Conservation (phyloP, 2,329 filamentous ascomycete species). For the Venturiaceae sp. region DNA sequence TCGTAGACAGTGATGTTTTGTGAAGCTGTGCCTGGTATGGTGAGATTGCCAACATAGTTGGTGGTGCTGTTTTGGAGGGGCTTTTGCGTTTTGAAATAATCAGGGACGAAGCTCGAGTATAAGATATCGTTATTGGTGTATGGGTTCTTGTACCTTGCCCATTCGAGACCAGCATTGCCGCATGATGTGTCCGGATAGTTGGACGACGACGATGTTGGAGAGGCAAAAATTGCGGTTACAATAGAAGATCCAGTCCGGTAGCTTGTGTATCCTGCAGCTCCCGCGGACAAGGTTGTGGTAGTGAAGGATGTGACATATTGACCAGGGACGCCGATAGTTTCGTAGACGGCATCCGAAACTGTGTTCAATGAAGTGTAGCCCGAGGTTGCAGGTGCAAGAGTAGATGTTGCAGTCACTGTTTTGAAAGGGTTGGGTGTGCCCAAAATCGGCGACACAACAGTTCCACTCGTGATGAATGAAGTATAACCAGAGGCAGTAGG, state of each 20-base stretch:
- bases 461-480: too few species aligned
- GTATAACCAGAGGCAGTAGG: too few species aligned
- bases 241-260: background rate
- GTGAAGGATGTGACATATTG: background rate
- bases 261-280: background rate
- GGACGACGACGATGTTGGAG: background rate
- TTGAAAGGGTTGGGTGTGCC: background rate
- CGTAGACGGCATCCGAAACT: background rate
- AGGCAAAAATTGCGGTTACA: background rate
- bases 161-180: background rate
- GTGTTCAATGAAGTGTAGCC: background rate
- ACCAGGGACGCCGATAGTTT: background rate
- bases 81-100: background rate
- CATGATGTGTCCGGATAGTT: background rate
- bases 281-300: background rate
- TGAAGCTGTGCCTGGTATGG: background rate
- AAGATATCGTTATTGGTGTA: background rate
- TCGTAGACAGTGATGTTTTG: background rate
- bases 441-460: too few species aligned
- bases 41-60: background rate
- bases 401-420: background rate
- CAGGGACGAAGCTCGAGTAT: background rate
- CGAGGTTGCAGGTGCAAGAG: background rate
- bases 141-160: background rate
- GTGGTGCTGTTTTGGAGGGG: background rate